These are phyloP conservation scores for Penicillium sp. DNA, from an alignment of 2,329 filamentous ascomycete species.

Conservation along the genomic window DNA sequence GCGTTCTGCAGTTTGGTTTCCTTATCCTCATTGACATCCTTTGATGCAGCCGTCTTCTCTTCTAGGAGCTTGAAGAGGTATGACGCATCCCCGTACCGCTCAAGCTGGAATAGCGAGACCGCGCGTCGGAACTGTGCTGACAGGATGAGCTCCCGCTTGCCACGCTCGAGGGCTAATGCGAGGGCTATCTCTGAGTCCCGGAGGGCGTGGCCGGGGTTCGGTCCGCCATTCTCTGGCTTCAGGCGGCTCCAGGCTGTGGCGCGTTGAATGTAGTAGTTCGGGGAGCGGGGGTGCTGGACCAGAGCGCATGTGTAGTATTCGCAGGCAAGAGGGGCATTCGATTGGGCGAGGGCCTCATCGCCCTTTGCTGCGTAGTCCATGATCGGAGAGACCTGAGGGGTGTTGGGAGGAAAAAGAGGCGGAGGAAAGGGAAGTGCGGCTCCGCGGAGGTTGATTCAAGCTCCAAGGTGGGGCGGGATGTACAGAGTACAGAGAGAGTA, in stretches of 20 bases:
- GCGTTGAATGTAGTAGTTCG: slow-evolving; percentile 75
- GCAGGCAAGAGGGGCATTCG: slow-evolving; percentile 65
- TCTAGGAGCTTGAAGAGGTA: slow-evolving; percentile 59
- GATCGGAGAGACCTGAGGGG: neutral
- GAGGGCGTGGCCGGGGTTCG: slow-evolving; percentile 51
- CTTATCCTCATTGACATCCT: neutral
- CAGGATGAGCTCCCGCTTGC: slow-evolving; percentile 68
- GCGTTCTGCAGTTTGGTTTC: neutral
- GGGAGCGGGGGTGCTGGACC: slow-evolving; percentile 57
- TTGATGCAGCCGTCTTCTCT: slow-evolving; percentile 50
- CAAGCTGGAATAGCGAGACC: slow-evolving; percentile 66
- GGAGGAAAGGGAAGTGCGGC: neutral
- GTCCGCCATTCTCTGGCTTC: slow-evolving; percentile 46
- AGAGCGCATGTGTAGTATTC: slow-evolving; percentile 64
- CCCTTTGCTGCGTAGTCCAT: slow-evolving; percentile 57
- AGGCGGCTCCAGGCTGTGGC: slow-evolving; percentile 71
- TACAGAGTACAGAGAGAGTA: neutral
- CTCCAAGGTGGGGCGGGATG: neutral
- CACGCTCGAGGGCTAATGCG: slow-evolving; percentile 60
- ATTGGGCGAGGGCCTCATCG: slow-evolving; percentile 56
- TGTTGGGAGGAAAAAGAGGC: neutral
- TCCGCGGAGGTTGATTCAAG: neutral
- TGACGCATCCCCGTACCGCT: slow-evolving; percentile 69
- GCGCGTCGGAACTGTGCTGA: slow-evolving; percentile 78
- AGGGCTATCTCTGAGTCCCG: slow-evolving; percentile 65